phyloP scores from a whole-genome alignment of 257 asterid genomes.

The Asclepias syriaca region DNA sequence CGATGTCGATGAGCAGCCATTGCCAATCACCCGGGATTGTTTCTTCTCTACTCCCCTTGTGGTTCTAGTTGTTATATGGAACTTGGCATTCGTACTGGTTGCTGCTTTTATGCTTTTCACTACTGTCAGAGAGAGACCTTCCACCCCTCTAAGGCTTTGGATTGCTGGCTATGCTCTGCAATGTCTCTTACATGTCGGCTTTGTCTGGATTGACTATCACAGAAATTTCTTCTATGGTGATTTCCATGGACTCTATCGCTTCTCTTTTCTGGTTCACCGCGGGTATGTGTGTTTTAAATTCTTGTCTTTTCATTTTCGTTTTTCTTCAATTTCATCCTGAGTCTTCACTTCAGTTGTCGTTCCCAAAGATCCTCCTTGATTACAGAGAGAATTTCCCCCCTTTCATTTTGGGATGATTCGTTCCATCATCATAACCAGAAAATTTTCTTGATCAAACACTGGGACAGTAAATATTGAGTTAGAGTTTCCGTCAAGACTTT shows the following conservation, averaged over 20 bases:
- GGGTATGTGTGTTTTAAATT: constrained; percentile 29
- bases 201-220: constrained; percentile 58
- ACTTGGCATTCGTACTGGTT: constrained; percentile 61
- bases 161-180: constrained; percentile 76
- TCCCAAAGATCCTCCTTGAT: not conserved
- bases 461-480: too few relatives aligned
- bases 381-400: not conserved
- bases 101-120: constrained; percentile 53
- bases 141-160: constrained; percentile 80
- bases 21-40: constrained; percentile 27
- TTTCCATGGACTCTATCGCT: constrained; percentile 25
- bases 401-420: too few relatives aligned
- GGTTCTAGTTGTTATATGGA: constrained; percentile 80
- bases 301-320: not conserved
- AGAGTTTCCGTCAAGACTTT: not conserved
- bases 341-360: not conserved
- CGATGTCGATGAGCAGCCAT: constrained; percentile 17
- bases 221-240: constrained; percentile 30
- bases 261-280: constrained; percentile 41
- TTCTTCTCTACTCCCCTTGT: constrained; percentile 61
- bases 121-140: constrained; percentile 53
- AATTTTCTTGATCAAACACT: too few relatives aligned
- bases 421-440: too few relatives aligned
- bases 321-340: not conserved
- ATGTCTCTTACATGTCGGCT: constrained; percentile 68